phyloP scores from a whole-genome alignment of 257 asterid genomes.

The Solanum infundibuliforme region DNA sequence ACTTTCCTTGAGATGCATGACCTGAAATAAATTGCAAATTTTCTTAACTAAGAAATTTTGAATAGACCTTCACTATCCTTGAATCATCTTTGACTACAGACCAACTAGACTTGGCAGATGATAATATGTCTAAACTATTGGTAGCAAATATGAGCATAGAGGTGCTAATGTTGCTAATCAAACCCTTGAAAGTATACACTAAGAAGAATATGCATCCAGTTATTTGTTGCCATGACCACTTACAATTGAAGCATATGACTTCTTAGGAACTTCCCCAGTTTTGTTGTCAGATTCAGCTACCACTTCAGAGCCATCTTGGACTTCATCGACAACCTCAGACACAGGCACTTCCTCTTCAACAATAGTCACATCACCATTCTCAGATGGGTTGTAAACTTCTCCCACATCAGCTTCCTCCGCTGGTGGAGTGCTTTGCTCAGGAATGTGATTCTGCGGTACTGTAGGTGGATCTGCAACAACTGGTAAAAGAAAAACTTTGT shows the following conservation, averaged over 20 bases:
- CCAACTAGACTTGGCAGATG: background rate
- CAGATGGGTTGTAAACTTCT: constrained; percentile 76
- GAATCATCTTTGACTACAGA: background rate
- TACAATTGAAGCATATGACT: constrained; percentile 90
- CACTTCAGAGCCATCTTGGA: constrained; percentile 28
- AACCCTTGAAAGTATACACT: background rate
- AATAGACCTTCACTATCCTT: background rate
- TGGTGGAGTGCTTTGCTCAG: constrained; percentile 41
- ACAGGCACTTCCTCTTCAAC: constrained; percentile 68
- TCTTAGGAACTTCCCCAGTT: constrained; percentile 64
- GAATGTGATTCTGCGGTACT: constrained; percentile 36
- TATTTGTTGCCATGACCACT: constrained; percentile 18
- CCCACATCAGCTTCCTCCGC: constrained; percentile 46
- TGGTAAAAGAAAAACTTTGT: background rate
- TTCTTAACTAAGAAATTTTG: background rate
- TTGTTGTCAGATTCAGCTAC: constrained; percentile 44
- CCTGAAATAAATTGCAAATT: constrained; percentile 40
- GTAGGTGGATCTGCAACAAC: constrained; percentile 32
- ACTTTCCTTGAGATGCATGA: constrained; percentile 64
- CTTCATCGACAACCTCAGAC: constrained; percentile 70
- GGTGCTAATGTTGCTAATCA: background rate
- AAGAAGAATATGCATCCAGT: background rate
- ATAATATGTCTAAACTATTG: background rate
- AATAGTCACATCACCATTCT: constrained; percentile 45
- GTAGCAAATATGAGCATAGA: background rate